Conservation (phyloP, 1,139 yeast genomes). For the Geotrichum fermentans region DNA sequence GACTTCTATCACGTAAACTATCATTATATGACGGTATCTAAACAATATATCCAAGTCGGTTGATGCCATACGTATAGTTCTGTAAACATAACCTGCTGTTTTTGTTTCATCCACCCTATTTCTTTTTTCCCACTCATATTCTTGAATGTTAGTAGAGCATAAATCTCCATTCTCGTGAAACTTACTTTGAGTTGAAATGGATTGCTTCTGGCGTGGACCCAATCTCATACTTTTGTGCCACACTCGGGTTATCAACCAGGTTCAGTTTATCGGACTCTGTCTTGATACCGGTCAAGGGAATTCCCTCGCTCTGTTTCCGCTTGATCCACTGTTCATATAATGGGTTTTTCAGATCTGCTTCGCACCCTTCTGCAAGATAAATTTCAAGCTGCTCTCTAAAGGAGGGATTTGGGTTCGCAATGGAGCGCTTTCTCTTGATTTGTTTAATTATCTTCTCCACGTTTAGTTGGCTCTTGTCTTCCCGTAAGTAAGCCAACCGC, state of each 20-base stretch:
- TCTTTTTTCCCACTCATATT: too few relatives aligned
- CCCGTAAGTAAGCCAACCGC: constrained; percentile 30
- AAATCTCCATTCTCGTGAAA: too few relatives aligned
- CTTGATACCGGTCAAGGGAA: constrained; percentile 30
- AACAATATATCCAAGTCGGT: too few relatives aligned
- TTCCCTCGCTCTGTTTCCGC: constrained; percentile 36
- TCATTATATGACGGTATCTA: too few relatives aligned
- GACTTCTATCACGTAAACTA: too few relatives aligned
- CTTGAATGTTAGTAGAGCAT: too few relatives aligned
- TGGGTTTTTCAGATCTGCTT: constrained; percentile 38
- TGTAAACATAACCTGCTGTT: too few relatives aligned
- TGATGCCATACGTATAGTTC: too few relatives aligned
- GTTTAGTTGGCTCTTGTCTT: constrained; percentile 45
- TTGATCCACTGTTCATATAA: constrained; percentile 52
- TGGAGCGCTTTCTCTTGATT: constrained; percentile 54
- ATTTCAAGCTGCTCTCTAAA: constrained; percentile 67
- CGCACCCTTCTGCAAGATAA: constrained; percentile 49
- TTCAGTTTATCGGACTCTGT: not conserved
- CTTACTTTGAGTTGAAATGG: too few relatives aligned
- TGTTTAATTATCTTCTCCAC: constrained; percentile 67
- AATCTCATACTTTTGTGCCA: not conserved
- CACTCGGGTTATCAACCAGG: not conserved
- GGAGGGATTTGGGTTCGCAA: constrained; percentile 70
- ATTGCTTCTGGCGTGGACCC: not conserved
- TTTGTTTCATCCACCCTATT: too few relatives aligned